Percentiles rank a stretch among this genome's conserved stretches.
Conservation (phyloP, 2,329 filamentous ascomycete genomes). For the Ascochyta koolunga region DNA sequence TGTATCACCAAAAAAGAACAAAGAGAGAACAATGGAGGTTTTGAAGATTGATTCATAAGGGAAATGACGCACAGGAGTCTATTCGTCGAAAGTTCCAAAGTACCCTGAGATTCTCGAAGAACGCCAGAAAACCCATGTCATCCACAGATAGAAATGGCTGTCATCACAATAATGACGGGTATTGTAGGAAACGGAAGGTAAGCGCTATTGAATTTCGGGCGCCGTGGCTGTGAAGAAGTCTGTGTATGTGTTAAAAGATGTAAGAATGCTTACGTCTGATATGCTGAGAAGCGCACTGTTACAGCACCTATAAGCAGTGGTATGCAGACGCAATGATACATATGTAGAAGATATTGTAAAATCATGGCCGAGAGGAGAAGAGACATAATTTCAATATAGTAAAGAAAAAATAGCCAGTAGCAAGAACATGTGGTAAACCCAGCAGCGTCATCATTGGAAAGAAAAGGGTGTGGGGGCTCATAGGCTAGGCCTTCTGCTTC, state of each 20-base stretch:
- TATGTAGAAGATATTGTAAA: neutral
- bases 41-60: neutral
- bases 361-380: neutral
- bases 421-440: neutral
- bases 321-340: slow-evolving; percentile 3
- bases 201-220: neutral
- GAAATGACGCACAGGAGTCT: neutral
- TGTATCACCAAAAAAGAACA: neutral
- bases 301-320: neutral
- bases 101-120: neutral
- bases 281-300: neutral
- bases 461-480: too few relatives aligned
- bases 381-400: neutral
- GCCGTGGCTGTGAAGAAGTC: neutral
- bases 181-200: neutral
- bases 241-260: slow-evolving; percentile 1
- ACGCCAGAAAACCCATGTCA: neutral
- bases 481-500: slow-evolving; percentile 13
- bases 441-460: neutral
- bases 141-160: neutral
- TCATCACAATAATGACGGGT: neutral
- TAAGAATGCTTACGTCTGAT: slow-evolving; percentile 1
- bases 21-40: neutral
- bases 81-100: neutral
- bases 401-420: neutral